Percentiles rank a stretch among this genome's conserved stretches.
phyloP scores from a whole-genome alignment of 2,329 filamentous ascomycete species.

The Fusarium liriodendri region DNA sequence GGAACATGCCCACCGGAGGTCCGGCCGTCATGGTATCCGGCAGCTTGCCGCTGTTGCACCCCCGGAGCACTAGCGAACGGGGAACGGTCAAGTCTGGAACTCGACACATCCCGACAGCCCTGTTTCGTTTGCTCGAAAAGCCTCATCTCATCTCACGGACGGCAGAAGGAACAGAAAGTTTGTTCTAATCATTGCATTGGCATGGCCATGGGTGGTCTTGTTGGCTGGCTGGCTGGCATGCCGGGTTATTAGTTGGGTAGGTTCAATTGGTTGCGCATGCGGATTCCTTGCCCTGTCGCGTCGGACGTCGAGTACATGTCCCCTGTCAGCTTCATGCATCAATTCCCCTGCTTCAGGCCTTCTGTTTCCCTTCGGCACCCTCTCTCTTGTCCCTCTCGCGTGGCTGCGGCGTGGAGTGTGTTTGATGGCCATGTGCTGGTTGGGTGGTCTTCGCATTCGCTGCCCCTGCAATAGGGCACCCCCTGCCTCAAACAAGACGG shows the following conservation, averaged over 20 bases:
- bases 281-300: slow-evolving; percentile 9
- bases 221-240: slow-evolving; percentile 11
- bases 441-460: slow-evolving; percentile 7
- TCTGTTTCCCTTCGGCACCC: neutral
- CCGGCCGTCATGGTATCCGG: slow-evolving; percentile 1
- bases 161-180: neutral
- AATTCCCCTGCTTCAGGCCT: neutral
- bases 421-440: slow-evolving; percentile 23
- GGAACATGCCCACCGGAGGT: slow-evolving; percentile 8
- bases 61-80: slow-evolving; percentile 1
- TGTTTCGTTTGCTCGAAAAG: neutral
- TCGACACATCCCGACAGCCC: neutral
- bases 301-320: slow-evolving; percentile 1
- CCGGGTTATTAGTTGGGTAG: slow-evolving; percentile 8
- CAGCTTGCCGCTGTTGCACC: slow-evolving; percentile 11
- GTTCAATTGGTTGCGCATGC: slow-evolving; percentile 23
- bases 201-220: slow-evolving; percentile 18
- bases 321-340: slow-evolving; percentile 16
- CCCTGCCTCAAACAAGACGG: slow-evolving; percentile 3
- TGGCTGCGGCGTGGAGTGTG: slow-evolving; percentile 17
- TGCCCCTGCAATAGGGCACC: neutral
- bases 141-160: neutral
- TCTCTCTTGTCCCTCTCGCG: slow-evolving; percentile 11
- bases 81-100: slow-evolving; percentile 2
- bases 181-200: neutral